Evolutionary conservation across 352 stramenopile genomes (phyloP).

Genomic region (Phytophthora pluvialis): DNA sequence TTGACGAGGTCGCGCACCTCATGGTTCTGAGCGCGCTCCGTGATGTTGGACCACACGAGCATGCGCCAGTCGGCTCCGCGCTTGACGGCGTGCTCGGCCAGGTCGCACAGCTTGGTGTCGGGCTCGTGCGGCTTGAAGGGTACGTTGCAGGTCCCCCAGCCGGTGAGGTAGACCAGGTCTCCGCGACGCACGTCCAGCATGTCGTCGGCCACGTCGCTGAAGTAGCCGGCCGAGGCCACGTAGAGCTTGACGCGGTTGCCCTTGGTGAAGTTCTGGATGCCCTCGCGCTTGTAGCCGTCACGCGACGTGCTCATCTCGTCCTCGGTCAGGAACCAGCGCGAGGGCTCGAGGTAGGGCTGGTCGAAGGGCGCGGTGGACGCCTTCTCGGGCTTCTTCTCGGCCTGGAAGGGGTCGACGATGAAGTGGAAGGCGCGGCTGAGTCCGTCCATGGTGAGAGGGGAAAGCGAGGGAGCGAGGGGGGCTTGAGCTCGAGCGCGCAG

Average conservation of each 20-base stretch:
- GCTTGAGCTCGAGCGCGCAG: conserved; percentile 16
- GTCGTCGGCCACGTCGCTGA: conserved; percentile 55
- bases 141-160: conserved; percentile 71
- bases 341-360: conserved; percentile 58
- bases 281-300: conserved; percentile 45
- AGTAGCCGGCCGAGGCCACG: conserved; percentile 54
- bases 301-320: conserved; percentile 60
- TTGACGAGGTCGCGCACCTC: conserved; percentile 65
- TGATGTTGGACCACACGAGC: conserved; percentile 71
- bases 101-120: conserved; percentile 43
- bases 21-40: conserved; percentile 60
- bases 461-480: not conserved
- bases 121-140: conserved; percentile 53
- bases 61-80: conserved; percentile 41
- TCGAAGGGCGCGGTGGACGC: conserved; percentile 39
- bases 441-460: conserved; percentile 21
- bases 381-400: conserved; percentile 37
- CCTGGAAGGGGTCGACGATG: conserved; percentile 43
- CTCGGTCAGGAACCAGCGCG: conserved; percentile 66
- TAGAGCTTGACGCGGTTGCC: conserved; percentile 65
- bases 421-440: conserved; percentile 44
- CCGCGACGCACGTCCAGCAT: conserved; percentile 34
- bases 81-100: conserved; percentile 45
- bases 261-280: conserved; percentile 52
- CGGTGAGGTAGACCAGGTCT: conserved; percentile 58